Evolutionary conservation across 2,329 filamentous ascomycete genomes (phyloP).

Genomic region (Raffaelea arxii): DNA sequence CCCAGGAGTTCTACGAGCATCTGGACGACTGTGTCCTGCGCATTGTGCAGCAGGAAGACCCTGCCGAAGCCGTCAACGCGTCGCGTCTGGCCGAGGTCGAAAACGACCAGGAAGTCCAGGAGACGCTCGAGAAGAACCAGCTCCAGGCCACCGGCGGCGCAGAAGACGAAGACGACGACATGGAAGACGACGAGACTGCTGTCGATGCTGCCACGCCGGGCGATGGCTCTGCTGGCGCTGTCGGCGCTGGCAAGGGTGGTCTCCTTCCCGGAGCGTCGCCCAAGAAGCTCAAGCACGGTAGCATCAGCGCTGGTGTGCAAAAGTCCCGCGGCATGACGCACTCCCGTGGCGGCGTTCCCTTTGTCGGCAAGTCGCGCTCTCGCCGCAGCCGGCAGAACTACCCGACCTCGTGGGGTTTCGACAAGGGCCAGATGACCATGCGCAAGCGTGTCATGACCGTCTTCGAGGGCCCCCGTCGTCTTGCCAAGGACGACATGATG

Average conservation of each 20-base stretch:
- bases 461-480: conserved; percentile 75
- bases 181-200: conserved; percentile 47
- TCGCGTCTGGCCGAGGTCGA: conserved; percentile 56
- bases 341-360: conserved; percentile 62
- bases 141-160: conserved; percentile 29
- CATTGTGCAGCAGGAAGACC: conserved; percentile 63
- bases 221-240: conserved; percentile 18
- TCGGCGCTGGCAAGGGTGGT: neutral
- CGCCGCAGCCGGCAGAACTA: conserved; percentile 92
- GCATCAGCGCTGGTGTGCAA: conserved; percentile 46
- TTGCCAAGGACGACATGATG: conserved; percentile 99
- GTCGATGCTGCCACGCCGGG: conserved; percentile 40
- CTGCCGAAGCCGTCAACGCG: conserved; percentile 58
- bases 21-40: conserved; percentile 67
- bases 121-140: conserved; percentile 55
- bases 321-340: conserved; percentile 67
- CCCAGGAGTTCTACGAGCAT: conserved; percentile 98
- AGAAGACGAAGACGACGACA: conserved; percentile 35
- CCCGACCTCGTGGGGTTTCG: conserved; percentile 86
- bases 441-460: conserved; percentile 94
- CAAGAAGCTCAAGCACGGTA: conserved; percentile 49
- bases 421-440: conserved; percentile 91
- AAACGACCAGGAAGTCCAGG: conserved; percentile 51
- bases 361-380: conserved; percentile 47
- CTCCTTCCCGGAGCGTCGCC: conserved; percentile 28